phyloP scores from a whole-genome alignment of 2,329 filamentous ascomycete species.

The Xylariaceae sp. region DNA sequence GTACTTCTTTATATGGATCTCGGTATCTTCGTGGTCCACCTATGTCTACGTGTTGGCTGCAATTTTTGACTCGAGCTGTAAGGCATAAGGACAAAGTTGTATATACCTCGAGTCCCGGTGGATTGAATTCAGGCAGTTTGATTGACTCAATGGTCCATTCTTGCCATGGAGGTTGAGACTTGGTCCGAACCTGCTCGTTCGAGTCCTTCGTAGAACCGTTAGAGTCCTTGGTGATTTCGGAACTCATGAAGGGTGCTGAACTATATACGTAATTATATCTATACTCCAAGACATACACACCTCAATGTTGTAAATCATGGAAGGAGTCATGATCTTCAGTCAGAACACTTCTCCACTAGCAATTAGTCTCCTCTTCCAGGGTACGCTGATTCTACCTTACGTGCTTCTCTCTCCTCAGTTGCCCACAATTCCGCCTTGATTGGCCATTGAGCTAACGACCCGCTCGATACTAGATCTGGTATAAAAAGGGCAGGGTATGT shows the following conservation, averaged over 20 bases:
- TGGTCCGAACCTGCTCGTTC: neutral
- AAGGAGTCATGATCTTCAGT: neutral
- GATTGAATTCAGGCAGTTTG: constrained; percentile 5
- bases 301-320: neutral
- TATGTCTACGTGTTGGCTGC: neutral
- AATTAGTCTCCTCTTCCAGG: no score
- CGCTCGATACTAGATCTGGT: neutral
- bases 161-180: neutral
- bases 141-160: constrained; percentile 8
- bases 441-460: neutral
- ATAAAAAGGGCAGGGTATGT: neutral
- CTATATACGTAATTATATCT: neutral
- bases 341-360: neutral
- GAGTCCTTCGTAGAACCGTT: neutral
- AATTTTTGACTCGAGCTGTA: neutral
- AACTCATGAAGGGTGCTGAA: neutral
- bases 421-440: neutral
- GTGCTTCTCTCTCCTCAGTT: neutral
- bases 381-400: no score
- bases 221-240: neutral
- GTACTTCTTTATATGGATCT: constrained; percentile 1
- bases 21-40: neutral
- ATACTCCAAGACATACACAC: neutral
- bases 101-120: constrained; percentile 9
- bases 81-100: neutral